Base-by-base conservation (phyloP, 805 yeast species). In the Komagataella pseudopastoris region DNA sequence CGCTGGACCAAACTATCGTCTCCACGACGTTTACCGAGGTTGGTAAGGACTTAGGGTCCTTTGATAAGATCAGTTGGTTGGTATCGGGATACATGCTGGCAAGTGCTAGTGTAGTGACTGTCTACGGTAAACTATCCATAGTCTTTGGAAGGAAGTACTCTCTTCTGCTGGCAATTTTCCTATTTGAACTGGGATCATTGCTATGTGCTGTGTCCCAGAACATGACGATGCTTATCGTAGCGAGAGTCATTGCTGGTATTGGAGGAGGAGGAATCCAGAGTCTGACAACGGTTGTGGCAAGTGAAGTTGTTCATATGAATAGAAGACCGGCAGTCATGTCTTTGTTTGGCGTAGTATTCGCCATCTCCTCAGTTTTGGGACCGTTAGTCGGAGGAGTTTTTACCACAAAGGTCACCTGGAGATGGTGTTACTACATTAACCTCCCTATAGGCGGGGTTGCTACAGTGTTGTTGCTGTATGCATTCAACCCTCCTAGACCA, bases 391-490 rank as follows among this genome's bases (percentile, higher is more conserved):
- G 88, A 12, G 88, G 88, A 30, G 81, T 80, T 0, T 75, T 84
- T 52, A 72, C 85, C 1, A 64, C 76, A 3, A 24, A 48, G 18
- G 53, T 51, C 17, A 44, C 53, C 10, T 84, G 89, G 89, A 70
- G 89, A 58, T 83, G 89, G 88, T 79, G 87, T 58, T 85, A 83
- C 60, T 85, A 78, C 64, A 71, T 85, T 55, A 84, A 83, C 62
- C 62, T 85, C 44, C 87, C 88, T 2, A 63, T 82, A 43, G 85
- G 86, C 16, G 88, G 83, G 1, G 47, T 69, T 1, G 76, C 80
- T 0, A 60, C 71, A 18, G 55, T 56, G 0, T 56, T 70, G 12
- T 56, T 77, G 16, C 49, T 71, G 2, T 51, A 73, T 4, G 66
- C 71, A 16, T 72, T 76, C 60, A 63, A 71, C 36, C 78, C 81